Conservation (phyloP, 768 basidiomycete genomes). For the Auriscalpium orientale region DNA sequence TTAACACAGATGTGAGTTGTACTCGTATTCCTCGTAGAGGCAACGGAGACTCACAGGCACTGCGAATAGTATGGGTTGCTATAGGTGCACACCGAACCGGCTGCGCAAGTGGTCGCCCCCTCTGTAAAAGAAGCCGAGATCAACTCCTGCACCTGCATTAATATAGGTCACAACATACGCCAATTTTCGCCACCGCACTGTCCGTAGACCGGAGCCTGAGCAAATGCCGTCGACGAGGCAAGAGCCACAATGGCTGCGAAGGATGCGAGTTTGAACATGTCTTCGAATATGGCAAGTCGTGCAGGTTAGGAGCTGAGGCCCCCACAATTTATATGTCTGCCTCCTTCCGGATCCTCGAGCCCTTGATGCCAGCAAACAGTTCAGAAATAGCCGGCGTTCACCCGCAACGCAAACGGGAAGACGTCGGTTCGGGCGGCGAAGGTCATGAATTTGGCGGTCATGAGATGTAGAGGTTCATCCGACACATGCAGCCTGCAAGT, state of each 20-base stretch:
- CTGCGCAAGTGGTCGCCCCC: constrained; percentile 26
- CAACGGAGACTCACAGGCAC: constrained; percentile 20
- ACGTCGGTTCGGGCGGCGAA: neutral
- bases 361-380: neutral
- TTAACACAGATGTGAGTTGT: no score
- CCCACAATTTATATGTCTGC: constrained; percentile 9
- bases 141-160: neutral
- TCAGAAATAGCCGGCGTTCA: constrained; percentile 4
- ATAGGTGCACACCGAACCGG: constrained; percentile 24
- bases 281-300: neutral
- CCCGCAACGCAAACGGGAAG: neutral
- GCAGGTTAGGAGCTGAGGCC: no score
- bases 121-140: constrained; percentile 10
- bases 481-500: neutral
- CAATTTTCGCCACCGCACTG: constrained; percentile 50
- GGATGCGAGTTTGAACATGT: constrained; percentile 41
- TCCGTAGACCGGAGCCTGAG: constrained; percentile 35
- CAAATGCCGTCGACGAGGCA: constrained; percentile 34
- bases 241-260: constrained; percentile 36
- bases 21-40: no score
- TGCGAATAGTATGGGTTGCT: constrained; percentile 28
- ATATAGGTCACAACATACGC: constrained; percentile 31
- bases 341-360: neutral
- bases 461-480: constrained; percentile 4
- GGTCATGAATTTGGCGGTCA: neutral